Conservation (phyloP, 192 early-diverging fungal species). For the Dissophora globulifera region DNA sequence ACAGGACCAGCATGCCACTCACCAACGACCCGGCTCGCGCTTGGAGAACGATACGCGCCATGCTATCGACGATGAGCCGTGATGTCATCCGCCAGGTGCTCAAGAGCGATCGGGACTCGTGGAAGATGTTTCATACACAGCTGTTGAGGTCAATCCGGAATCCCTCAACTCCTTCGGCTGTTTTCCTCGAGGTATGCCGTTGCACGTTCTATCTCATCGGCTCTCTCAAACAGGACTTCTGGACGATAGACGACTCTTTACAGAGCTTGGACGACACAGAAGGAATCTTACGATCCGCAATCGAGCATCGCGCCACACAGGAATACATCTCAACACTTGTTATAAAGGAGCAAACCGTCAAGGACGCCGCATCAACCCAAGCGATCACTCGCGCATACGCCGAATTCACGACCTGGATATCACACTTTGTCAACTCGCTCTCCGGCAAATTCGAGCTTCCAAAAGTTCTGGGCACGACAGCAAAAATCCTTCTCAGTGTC, state of each 20-base stretch:
- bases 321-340: slow-evolving; percentile 12
- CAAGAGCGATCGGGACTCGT: neutral
- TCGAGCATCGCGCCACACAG: slow-evolving; percentile 15
- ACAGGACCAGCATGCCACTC: slow-evolving; percentile 6
- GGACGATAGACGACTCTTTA: slow-evolving; percentile 3
- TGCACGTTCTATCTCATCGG: slow-evolving; percentile 18
- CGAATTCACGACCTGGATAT: slow-evolving; percentile 25
- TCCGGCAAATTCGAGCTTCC: slow-evolving; percentile 3
- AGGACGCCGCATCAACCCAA: neutral
- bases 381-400: neutral
- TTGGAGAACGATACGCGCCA: slow-evolving; percentile 21
- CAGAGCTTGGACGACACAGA: neutral
- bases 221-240: slow-evolving; percentile 19
- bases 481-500: neutral
- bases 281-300: slow-evolving; percentile 7
- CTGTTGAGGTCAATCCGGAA: slow-evolving; percentile 12
- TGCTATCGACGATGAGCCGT: slow-evolving; percentile 16
- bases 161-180: neutral
- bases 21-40: slow-evolving; percentile 13
- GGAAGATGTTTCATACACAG: slow-evolving; percentile 10
- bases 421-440: slow-evolving; percentile 29
- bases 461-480: neutral
- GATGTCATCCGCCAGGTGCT: slow-evolving; percentile 5
- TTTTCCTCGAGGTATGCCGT: slow-evolving; percentile 20
- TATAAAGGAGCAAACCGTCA: slow-evolving; percentile 3